Evolutionary conservation across 352 stramenopile species (phyloP).

Genomic region (Pelagophyceae sp.): DNA sequence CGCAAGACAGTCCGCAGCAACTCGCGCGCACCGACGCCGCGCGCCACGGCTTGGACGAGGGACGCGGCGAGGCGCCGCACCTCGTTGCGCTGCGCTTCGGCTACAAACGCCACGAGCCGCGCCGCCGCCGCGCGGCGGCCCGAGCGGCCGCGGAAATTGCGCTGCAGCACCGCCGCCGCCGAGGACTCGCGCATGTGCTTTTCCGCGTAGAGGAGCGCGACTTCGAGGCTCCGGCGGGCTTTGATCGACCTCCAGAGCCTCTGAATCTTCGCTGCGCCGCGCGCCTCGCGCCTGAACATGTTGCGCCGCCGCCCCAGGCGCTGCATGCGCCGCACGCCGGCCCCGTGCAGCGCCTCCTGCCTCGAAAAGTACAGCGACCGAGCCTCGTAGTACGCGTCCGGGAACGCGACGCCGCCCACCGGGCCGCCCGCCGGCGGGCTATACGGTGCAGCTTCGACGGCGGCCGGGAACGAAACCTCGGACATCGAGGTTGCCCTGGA

Average conservation of each 20-base stretch:
- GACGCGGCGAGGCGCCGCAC: background rate
- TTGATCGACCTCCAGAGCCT: background rate
- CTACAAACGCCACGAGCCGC: background rate
- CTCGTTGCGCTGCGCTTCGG: background rate
- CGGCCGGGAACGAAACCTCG: no score
- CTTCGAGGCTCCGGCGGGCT: conserved; percentile 16
- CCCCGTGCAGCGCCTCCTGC: conserved; percentile 21
- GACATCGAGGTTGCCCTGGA: no score
- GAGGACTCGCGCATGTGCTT: background rate
- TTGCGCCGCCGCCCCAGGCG: background rate
- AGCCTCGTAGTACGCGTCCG: conserved; percentile 11
- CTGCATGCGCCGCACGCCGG: conserved; percentile 9
- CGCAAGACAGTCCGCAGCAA: background rate
- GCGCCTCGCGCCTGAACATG: background rate
- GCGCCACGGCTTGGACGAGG: background rate
- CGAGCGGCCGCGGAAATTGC: background rate
- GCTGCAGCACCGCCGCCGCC: background rate
- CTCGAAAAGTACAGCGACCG: conserved; percentile 18
- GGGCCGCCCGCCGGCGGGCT: no score
- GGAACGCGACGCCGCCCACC: background rate
- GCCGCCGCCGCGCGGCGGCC: no score
- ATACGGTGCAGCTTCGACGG: no score
- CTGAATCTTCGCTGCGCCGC: background rate
- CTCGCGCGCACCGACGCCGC: background rate
- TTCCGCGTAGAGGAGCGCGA: conserved; percentile 9